These are phyloP conservation scores for Laguncularia racemosa DNA, from an alignment of 345 rosid species.

Conservation along the genomic window DNA sequence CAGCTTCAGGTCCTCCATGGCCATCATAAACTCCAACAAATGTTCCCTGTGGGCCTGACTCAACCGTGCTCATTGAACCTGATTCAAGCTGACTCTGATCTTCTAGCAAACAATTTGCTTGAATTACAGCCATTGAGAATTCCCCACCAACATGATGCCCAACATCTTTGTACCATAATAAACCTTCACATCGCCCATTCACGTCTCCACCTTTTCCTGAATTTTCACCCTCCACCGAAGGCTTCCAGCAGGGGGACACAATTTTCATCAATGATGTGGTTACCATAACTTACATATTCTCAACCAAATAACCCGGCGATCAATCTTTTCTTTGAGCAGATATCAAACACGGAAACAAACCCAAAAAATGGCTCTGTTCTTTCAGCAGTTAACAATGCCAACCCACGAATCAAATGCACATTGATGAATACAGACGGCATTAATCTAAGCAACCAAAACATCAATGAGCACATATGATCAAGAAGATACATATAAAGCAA, in stretches of 20 bases:
- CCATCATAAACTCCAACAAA: constrained; percentile 98
- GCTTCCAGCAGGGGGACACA: constrained; percentile 86
- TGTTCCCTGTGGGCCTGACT: constrained; percentile 81
- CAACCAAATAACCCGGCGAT: constrained; percentile 57
- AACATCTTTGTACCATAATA: constrained; percentile 82
- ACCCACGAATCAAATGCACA: constrained; percentile 44
- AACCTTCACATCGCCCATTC: constrained; percentile 58
- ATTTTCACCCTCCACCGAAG: constrained; percentile 63
- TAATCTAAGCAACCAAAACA: constrained; percentile 11
- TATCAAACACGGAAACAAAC: constrained; percentile 20
- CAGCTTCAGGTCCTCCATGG: constrained; percentile 98
- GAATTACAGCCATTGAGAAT: constrained; percentile 94
- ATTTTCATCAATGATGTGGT: constrained; percentile 52
- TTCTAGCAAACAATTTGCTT: constrained; percentile 74
- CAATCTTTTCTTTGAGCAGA: constrained; percentile 29
- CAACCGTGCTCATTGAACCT: constrained; percentile 73
- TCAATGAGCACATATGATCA: neutral
- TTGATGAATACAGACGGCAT: constrained; percentile 53
- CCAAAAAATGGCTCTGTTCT: constrained; percentile 27
- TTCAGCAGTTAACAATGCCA: constrained; percentile 34
- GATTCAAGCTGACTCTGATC: constrained; percentile 90
- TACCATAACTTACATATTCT: constrained; percentile 83
- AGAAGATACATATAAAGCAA: neutral
- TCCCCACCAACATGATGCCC: constrained; percentile 69
- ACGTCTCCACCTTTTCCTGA: constrained; percentile 51